Evolutionary conservation across 1,139 yeast genomes (phyloP), one percentile per base, ranked within the genome.

Genomic region (Yamadazyma triangularis): DNA sequence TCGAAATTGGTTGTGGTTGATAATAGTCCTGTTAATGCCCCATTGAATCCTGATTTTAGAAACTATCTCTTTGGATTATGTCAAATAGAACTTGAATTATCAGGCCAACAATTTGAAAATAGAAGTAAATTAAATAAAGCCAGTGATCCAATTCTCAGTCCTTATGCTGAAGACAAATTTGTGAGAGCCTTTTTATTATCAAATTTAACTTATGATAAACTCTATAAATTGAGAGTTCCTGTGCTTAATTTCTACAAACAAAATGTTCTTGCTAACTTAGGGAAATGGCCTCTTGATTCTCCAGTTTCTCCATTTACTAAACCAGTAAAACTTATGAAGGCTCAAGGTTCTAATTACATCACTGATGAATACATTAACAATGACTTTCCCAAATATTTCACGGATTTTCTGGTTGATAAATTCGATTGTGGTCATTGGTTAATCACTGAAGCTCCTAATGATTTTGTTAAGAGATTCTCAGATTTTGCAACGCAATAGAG

Each of bases 401-500:
- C 62, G 15, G 35, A 60, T 25, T 34, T 55, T 14, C 41, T 42
- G 19, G 45, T 53, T 25, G 45, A 45, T 13, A 58, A 54, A 12
- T 58, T 63, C 30, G 62, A 70, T 32, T 53, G 71, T 20, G 67
- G 72, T 8, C 78, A 73, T 50, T 70, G 72, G 61, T 47, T 71
- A 3, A 58, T 69, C 18, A 55, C 60, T 13, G 74, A 70, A 32
- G 51, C 55, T 39, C 72, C 72, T 3, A 40, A 50, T 9, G 53
- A 54, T 36, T 69, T 70, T 41, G 56, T 62, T 24, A 43, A 40
- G 9, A 18, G 20, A 7, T 9, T 18, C 20, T 18, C 20, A 18
- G 20, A 18, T 7, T 18, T 18, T 18, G 20, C 9, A 18, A 7
- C 20, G 20, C 20, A 18, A 18, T 7, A 18, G n/a, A n/a, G n/a